Percentiles rank a stretch among this genome's conserved stretches.
Conservation (phyloP, 257 asterid genomes). For the Capsicum pubescens region DNA sequence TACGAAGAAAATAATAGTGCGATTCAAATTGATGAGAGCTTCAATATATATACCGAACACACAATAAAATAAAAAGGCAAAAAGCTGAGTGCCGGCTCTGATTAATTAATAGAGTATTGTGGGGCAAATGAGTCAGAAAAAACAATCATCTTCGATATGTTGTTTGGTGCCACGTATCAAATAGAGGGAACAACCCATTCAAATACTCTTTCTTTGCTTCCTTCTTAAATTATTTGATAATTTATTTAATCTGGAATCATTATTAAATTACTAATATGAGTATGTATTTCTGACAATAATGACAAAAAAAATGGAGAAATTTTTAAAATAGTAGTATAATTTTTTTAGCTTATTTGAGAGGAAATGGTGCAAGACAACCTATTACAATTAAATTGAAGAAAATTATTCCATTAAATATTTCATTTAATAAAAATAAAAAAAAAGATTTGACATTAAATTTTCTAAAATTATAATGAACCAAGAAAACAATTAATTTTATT, state of each 20-base stretch:
- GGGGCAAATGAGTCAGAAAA: constrained; percentile 25
- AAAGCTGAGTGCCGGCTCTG: neutral
- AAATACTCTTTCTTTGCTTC: neutral
- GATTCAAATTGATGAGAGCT: too few relatives aligned
- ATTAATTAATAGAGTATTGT: neutral
- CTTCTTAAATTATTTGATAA: neutral
- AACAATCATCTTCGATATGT: constrained; percentile 30
- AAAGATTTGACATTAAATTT: too few relatives aligned
- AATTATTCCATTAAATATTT: too few relatives aligned
- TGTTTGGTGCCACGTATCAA: constrained; percentile 19
- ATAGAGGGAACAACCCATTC: constrained; percentile 25
- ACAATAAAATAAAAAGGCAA: too few relatives aligned
- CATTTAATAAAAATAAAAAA: too few relatives aligned
- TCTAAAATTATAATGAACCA: neutral
- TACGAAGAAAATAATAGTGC: too few relatives aligned
- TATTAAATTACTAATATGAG: neutral
- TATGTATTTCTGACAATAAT: neutral
- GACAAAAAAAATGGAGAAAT: neutral
- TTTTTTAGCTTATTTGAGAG: neutral
- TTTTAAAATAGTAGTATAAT: neutral
- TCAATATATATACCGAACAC: too few relatives aligned
- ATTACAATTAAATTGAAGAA: too few relatives aligned
- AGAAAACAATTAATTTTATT: neutral
- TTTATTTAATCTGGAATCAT: neutral
- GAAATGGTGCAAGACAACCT: neutral